Base-by-base conservation (phyloP, 208 protist genomes). In the Angomonas ambiguus region DNA sequence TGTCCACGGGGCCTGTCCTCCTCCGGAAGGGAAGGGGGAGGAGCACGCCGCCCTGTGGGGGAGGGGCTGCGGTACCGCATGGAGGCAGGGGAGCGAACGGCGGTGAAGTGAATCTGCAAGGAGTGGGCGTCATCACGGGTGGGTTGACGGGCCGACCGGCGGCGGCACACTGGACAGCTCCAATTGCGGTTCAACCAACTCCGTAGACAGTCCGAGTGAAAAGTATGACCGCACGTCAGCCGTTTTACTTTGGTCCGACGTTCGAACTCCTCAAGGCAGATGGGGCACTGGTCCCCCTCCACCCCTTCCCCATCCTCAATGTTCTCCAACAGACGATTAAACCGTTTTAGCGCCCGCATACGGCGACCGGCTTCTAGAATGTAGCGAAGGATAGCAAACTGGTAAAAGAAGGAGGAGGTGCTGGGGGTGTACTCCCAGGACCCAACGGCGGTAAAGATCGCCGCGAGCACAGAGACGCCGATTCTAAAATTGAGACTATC, bases 211-310 rank as follows among this genome's bases (percentile, higher is more conserved):
- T 61, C 64, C 13, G 74, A 72, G 73, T 96, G 92, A 59, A 95
- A 94, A 49, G 73, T 63, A 62, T 96, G 92, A 0, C 85, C 87
- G 51, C 92, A 96, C 13, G 83, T 83, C 60, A 96, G 75, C 35
- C 74, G 69, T 49, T 76, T 79, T 24, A 87, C 88, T 13, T 11
- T 45, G 24, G 81, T 80, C 8, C 34, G 34, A 1, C 18, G 6
- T 0, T 59, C 38, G n/a, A 95, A 82, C 33, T 73, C 62, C 24
- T 93, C 85, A 6, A 87, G 79, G 61, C 90, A 95, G 51, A 95
- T 92, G 45, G 73, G 77, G 57, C 90, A 95, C 28, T 70, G 34
- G 42, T 84, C 77, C 4, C 53, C 55, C 4, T 71, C 28, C 28
- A 63, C 45, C 8, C 70, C 78, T 4, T 64, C 11, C 16, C 91